These are phyloP conservation scores for Trichoderma sp. DNA, from an alignment of 2,329 filamentous ascomycete species.

Conservation along the genomic window DNA sequence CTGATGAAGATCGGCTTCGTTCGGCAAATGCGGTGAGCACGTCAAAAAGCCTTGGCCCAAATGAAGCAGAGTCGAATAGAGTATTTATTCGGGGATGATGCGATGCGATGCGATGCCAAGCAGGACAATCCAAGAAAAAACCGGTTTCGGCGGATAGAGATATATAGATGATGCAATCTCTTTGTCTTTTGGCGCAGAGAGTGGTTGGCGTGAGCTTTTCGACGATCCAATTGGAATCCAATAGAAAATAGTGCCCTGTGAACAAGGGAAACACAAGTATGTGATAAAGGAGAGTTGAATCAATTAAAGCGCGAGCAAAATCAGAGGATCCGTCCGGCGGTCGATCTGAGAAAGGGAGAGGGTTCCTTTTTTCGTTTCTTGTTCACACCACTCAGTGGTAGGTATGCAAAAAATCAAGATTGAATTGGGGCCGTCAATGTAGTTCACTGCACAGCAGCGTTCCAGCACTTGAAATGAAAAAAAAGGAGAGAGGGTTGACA, in stretches of 20 bases:
- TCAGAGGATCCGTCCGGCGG: constrained; percentile 27
- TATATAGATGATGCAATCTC: constrained; percentile 5
- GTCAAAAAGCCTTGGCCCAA: neutral
- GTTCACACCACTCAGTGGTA: constrained; percentile 24
- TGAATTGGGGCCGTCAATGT: neutral
- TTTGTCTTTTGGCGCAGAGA: neutral
- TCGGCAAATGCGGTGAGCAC: constrained; percentile 14
- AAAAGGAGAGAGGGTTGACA: neutral
- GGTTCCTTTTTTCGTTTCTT: neutral
- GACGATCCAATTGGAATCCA: constrained; percentile 21
- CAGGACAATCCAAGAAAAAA: neutral
- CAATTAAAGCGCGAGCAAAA: constrained; percentile 8
- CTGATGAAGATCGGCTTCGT: neutral
- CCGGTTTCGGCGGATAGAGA: constrained; percentile 1
- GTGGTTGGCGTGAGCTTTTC: neutral
- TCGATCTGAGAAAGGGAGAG: constrained; percentile 20
- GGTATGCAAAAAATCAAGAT: constrained; percentile 9
- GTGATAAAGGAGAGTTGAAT: neutral
- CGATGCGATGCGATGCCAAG: constrained; percentile 25
- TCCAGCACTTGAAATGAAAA: constrained; percentile 9
- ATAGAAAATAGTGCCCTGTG: constrained; percentile 12
- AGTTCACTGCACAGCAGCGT: constrained; percentile 22
- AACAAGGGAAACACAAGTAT: constrained; percentile 12
- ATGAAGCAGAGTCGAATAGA: neutral
- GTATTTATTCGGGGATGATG: neutral